Evolutionary conservation across 83 land plant species (phyloP).

Genomic region (Thuja plicata): DNA sequence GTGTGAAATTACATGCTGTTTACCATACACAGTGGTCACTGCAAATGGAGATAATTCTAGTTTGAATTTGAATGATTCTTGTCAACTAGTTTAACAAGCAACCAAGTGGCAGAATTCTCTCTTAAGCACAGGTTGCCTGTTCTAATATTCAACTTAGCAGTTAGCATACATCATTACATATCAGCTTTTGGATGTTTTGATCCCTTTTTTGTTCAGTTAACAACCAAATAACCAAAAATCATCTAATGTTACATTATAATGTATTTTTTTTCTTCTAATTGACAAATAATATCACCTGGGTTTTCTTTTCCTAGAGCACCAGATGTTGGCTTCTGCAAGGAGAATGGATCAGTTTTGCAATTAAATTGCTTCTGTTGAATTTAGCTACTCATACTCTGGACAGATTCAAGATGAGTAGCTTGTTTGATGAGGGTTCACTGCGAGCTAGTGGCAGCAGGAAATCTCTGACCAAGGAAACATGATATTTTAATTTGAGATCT

Average conservation of each 20-base stretch:
- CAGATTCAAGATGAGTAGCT: slow-evolving; percentile 4
- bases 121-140: slow-evolving; percentile 9
- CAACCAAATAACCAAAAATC: not conserved
- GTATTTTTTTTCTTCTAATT: not conserved
- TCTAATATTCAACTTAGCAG: not conserved
- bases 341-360: not conserved
- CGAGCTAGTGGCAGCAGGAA: not conserved
- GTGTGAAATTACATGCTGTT: not conserved
- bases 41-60: not conserved
- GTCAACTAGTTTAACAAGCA: slow-evolving; percentile 4
- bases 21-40: not conserved
- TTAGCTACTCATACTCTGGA: not conserved
- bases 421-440: not conserved
- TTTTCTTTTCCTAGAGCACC: not conserved
- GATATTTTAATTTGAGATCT: not conserved
- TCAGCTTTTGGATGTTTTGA: not conserved
- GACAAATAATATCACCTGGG: not conserved
- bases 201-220: not conserved
- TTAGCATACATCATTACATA: not conserved
- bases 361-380: not conserved
- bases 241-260: not conserved
- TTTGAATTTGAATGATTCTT: slow-evolving; percentile 2
- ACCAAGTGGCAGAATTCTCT: not conserved
- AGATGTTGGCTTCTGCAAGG: slow-evolving; percentile 5
- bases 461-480: slow-evolving; percentile 2